These are phyloP conservation scores for Neopestalotiopsis clavispora DNA, from an alignment of 2,329 filamentous ascomycete species.

Conservation along the genomic window DNA sequence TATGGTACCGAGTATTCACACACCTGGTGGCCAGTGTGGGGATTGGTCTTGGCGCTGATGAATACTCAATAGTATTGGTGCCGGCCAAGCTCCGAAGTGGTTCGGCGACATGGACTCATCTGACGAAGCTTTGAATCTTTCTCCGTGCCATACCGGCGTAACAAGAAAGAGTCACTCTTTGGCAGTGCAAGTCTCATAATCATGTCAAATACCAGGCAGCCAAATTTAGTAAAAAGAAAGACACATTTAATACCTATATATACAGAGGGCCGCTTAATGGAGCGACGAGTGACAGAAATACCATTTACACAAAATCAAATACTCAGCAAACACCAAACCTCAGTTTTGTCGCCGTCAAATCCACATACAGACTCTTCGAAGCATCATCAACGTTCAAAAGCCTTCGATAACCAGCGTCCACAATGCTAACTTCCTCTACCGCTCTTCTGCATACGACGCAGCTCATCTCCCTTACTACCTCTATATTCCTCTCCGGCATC, in stretches of 20 bases:
- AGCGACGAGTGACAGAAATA: not conserved
- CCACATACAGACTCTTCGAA: not conserved
- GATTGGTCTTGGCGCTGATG: not conserved
- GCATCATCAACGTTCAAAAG: not conserved
- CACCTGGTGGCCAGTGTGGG: not conserved
- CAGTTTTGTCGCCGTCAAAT: not conserved
- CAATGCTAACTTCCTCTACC: not conserved
- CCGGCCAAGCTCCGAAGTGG: slow-evolving; percentile 6
- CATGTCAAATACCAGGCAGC: not conserved
- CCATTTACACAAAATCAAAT: not conserved
- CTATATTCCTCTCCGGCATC: slow-evolving; percentile 16
- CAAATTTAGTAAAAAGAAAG: not conserved
- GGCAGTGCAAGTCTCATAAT: not conserved
- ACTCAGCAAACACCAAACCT: not conserved
- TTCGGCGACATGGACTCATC: not conserved
- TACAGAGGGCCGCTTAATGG: not conserved
- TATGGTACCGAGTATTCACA: not conserved
- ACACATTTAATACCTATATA: not conserved
- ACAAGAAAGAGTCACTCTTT: not conserved
- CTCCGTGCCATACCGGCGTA: slow-evolving; percentile 6
- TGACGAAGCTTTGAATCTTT: not conserved
- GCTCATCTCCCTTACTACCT: slow-evolving; percentile 9
- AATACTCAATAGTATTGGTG: not conserved
- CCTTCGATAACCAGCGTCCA: not conserved
- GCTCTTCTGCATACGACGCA: slow-evolving; percentile 11